A percentile compares a stretch with the other conserved stretches of the same genome.
phyloP scores from a whole-genome alignment of 164 flowering plant species.

The Litsea cubeba region DNA sequence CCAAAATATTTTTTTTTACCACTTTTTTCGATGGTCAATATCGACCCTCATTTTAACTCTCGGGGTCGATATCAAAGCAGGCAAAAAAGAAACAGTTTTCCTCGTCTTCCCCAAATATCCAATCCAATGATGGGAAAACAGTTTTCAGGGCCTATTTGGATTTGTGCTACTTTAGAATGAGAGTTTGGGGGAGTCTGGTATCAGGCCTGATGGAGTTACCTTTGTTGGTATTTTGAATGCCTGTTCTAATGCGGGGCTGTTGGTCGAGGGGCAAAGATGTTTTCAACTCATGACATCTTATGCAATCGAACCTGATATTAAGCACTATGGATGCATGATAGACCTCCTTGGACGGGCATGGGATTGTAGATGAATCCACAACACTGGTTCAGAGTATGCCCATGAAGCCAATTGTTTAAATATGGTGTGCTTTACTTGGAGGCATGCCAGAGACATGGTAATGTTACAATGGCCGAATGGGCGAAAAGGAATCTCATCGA shows the following conservation, averaged over 20 bases:
- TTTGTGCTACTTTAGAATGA: no score
- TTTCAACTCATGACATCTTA: constrained; percentile 50
- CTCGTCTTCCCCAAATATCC: no score
- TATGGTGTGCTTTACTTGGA: constrained; percentile 5
- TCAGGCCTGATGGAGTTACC: constrained; percentile 52
- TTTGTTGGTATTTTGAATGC: constrained; percentile 51
- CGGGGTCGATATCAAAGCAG: no score
- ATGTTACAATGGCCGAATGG: not conserved
- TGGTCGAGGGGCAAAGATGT: constrained; percentile 36
- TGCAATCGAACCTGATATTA: constrained; percentile 40
- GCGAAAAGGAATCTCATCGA: not conserved
- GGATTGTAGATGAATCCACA: constrained; percentile 56
- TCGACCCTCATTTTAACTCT: no score
- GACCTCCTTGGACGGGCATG: constrained; percentile 69
- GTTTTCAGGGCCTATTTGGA: no score
- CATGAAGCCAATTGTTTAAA: constrained; percentile 18
- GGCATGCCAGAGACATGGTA: constrained; percentile 4
- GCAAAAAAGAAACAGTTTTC: no score
- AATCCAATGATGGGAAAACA: no score
- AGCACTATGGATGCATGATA: constrained; percentile 66
- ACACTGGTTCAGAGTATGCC: constrained; percentile 32
- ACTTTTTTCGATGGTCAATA: no score
- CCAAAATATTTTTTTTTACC: no score
- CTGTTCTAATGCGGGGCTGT: constrained; percentile 66
- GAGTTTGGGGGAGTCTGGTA: constrained; percentile 32